Base-by-base conservation (phyloP, 257 asterid genomes). In the Plantago ovata region DNA sequence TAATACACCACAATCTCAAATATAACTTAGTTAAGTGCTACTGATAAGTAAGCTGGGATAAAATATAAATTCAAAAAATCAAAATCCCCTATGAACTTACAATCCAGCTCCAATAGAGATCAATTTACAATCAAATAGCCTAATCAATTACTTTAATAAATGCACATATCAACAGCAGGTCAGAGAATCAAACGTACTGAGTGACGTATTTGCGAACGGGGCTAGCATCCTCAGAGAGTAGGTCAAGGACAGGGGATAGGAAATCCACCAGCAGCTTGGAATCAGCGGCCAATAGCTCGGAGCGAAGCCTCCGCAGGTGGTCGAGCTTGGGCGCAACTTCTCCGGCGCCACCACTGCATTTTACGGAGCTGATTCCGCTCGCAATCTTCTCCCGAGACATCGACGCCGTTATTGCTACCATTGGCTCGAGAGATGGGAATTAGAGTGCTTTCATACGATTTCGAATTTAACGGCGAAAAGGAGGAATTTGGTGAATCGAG, bases 151-250 rank as follows among this genome's bases (percentile, higher is more conserved):
- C n/a, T n/a, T 0, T 3, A 28, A 8, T 8, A 6, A 28, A 28
- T 28, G 4, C 36, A 28, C 6, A 28, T 28, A 28, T 6, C 36
- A 28, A 15, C 0, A 45, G 19, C 10, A 15, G 51, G 11, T 45
- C 16, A 45, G 8, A 45, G 13, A 16, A 13, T 0, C 16, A 51
- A 24, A 64, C 87, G 61, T 89, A 93, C 98, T 78, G 86, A 48
- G 77, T 83, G 32, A 81, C 52, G 69, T 75, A 69, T 80, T 76
- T 81, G 47, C 97, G 95, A 53, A 84, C 89, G 28, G 97, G 97
- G 74, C 96, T 74, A 58, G 60, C 76, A 40, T 73, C 65, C 65
- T 86, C 92, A 2, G 94, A 76, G 10, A 79, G 81, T 33, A 93
- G 91, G 70, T 76, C 89, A 15, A 89, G 69, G 43, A 89, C 52